Evolutionary conservation across 1,284 basidiomycete species (phyloP), one percentile per base, ranked within the genome.

Genomic region (Ceratobasidium sp.): DNA sequence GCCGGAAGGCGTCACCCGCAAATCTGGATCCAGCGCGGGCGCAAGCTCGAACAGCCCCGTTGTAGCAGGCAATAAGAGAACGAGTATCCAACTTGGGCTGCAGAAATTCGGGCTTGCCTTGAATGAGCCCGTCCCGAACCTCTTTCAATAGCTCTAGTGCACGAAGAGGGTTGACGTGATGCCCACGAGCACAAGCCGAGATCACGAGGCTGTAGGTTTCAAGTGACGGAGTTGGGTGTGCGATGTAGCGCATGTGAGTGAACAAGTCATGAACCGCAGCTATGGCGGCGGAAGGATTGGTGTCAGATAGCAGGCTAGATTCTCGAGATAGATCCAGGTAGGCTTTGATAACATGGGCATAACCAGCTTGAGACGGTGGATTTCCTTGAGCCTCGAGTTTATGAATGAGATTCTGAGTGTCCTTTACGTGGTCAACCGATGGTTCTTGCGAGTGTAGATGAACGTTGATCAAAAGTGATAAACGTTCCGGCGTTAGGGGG

Each of bases 91-190:
- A 86, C 87, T 1, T 86, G 84, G 0, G 88, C 90, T 0, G 97
- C 94, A 14, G 82, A 75, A 1, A 94, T 84, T 11, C 83, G 77
- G 65, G 88, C 85, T 77, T 91, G 89, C 1, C 90, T 19, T 37
- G 39, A 0, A 74, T 27, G 22, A 74, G 37, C 1, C 72, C 72
- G 9, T 64, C 59, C 14, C 41, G 48, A 41, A 99, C 96, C 81
- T 99, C 97, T 29, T 88, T 89, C 88, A 94, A 98, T 0, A 99
- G 85, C 81, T 99, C 97, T 56, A 98, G 84, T 0, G 97, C 97
- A 49, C 94, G 90, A 80, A 98, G 95, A 0, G 95, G 93, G 78
- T 97, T 92, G 1, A 91, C 88, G 43, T 84, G 83, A 1, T 81
- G 79, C 0, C 84, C 78, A 48, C 85, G 83, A 0, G 91, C 92